Percentiles rank a stretch among this genome's conserved stretches.
Evolutionary conservation across 2,329 filamentous ascomycete genomes (phyloP).

Genomic region (Gaeumannomyces sp.): DNA sequence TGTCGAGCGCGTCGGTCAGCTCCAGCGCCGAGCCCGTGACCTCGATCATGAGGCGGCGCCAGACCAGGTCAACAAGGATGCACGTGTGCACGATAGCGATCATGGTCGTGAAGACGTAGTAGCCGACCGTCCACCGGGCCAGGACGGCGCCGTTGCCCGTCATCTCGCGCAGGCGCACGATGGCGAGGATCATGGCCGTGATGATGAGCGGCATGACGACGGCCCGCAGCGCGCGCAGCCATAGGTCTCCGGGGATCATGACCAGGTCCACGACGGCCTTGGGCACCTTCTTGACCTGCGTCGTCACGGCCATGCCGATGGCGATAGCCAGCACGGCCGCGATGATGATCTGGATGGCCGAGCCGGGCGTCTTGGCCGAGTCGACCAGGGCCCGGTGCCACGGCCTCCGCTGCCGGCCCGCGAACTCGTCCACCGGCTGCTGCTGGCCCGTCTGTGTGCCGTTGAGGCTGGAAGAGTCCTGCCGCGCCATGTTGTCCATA

Average conservation of each 20-base stretch:
- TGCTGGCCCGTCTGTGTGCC: not conserved
- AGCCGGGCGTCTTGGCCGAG: slow-evolving; percentile 6
- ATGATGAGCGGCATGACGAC: slow-evolving; percentile 46
- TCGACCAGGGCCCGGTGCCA: not conserved
- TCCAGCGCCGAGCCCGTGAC: slow-evolving; percentile 28
- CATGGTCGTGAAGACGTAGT: slow-evolving; percentile 44
- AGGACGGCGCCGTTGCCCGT: slow-evolving; percentile 35
- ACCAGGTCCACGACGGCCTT: slow-evolving; percentile 34
- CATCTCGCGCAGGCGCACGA: slow-evolving; percentile 42
- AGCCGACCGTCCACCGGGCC: slow-evolving; percentile 42
- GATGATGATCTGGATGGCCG: slow-evolving; percentile 37
- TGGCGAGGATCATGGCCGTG: slow-evolving; percentile 44
- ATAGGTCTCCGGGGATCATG: slow-evolving; percentile 42
- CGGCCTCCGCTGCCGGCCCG: not conserved
- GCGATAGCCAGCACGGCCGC: slow-evolving; percentile 42
- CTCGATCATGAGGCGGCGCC: slow-evolving; percentile 37
- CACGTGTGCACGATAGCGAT: slow-evolving; percentile 41
- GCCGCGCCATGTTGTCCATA: slow-evolving; percentile 1
- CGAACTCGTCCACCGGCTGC: not conserved
- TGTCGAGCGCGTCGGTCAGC: slow-evolving; percentile 25
- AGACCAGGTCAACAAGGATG: slow-evolving; percentile 40
- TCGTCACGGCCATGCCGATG: slow-evolving; percentile 40
- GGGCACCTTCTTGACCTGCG: slow-evolving; percentile 35
- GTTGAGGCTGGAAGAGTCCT: slow-evolving; percentile 1
- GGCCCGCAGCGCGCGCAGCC: slow-evolving; percentile 42